Evolutionary conservation across 2,329 filamentous ascomycete species (phyloP).

Genomic region (Plectosphaerella sp.): DNA sequence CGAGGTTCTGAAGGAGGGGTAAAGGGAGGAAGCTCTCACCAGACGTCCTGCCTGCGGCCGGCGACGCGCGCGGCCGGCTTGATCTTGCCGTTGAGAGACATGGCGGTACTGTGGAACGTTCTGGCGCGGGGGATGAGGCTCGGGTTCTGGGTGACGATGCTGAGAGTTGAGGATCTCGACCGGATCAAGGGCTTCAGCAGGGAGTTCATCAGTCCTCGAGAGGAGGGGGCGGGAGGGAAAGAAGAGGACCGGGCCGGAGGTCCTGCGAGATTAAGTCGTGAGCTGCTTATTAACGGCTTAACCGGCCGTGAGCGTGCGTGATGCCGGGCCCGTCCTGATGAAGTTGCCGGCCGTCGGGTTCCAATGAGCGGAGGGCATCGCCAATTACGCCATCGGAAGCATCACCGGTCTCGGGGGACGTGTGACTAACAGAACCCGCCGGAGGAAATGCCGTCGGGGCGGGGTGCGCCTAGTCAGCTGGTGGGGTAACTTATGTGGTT

Average conservation of each 20-base stretch:
- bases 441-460: background rate
- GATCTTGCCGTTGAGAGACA: conserved; percentile 39
- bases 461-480: background rate
- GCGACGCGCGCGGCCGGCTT: conserved; percentile 47
- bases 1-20: background rate
- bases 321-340: background rate
- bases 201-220: conserved; percentile 8
- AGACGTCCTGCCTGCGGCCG: conserved; percentile 47
- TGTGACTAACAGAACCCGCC: background rate
- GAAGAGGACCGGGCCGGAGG: background rate
- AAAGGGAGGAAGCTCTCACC: conserved; percentile 28
- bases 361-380: conserved; percentile 1
- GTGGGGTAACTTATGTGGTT: background rate
- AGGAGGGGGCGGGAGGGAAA: background rate
- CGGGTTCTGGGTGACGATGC: conserved; percentile 6
- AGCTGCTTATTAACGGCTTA: background rate
- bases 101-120: conserved; percentile 22
- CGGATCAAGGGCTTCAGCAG: conserved; percentile 9
- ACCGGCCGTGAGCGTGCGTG: background rate
- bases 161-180: conserved; percentile 1
- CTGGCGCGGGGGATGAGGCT: background rate
- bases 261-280: background rate
- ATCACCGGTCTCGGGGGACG: background rate
- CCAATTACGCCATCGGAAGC: conserved; percentile 3
- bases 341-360: background rate